Conservation (phyloP, 805 yeast species). For the Komagataella ulmi region DNA sequence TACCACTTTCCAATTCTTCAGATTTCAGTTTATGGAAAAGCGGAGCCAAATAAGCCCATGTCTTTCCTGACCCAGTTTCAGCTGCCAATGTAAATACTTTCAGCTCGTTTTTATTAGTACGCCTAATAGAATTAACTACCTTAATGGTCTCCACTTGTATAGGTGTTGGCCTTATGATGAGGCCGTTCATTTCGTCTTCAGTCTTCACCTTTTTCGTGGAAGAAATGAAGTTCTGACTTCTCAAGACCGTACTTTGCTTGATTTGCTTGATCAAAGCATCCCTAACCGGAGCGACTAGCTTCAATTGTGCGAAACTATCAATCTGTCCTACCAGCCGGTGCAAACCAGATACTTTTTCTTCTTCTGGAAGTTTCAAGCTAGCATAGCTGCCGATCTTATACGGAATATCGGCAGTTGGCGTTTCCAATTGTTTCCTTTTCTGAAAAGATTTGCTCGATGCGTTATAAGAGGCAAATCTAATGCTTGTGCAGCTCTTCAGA, state of each 20-base stretch:
- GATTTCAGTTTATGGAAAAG: constrained; percentile 55
- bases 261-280: constrained; percentile 43
- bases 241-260: constrained; percentile 26
- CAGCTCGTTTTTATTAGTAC: constrained; percentile 20
- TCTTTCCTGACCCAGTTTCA: constrained; percentile 95
- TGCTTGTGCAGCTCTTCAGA: not conserved
- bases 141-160: constrained; percentile 71
- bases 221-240: constrained; percentile 18
- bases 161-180: constrained; percentile 50
- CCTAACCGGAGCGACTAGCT: constrained; percentile 56
- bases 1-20: constrained; percentile 28
- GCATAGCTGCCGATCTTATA: constrained; percentile 35
- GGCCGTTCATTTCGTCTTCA: constrained; percentile 19
- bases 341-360: constrained; percentile 18
- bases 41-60: constrained; percentile 82
- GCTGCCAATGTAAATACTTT: constrained; percentile 77
- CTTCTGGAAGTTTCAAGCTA: constrained; percentile 28
- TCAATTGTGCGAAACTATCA: constrained; percentile 49
- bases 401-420: constrained; percentile 8
- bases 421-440: constrained; percentile 8
- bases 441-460: not conserved
- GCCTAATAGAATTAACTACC: constrained; percentile 30
- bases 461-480: not conserved
- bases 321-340: constrained; percentile 35
- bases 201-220: constrained; percentile 16